Evolutionary conservation across 192 early-diverging fungal genomes (phyloP), one percentile per base, ranked within the genome.

Genomic region (Linnemannia schmuckeri): DNA sequence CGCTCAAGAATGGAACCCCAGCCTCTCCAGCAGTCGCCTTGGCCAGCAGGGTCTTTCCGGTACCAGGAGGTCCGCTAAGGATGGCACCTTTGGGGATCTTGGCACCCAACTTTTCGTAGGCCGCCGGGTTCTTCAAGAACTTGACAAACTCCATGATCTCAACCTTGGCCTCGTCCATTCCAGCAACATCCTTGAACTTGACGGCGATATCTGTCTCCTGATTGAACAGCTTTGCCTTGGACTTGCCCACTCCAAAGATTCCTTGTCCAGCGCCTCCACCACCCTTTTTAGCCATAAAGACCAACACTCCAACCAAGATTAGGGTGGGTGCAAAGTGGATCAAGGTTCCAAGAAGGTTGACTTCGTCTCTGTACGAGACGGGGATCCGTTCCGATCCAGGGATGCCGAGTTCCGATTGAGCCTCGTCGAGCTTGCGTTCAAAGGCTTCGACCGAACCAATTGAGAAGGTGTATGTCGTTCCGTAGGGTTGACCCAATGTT

Each of bases 91-190:
- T 98, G 71, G 99, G 99, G 88, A 99, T 99, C 90, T 99, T 98
- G 68, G 99, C 99, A 33, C 99, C 99, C 17, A 99, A 88, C 49
- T 92, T 91, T 88, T 99, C 98, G 90, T 97, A 99, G 35, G 91
- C 88, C 55, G 90, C 93, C 41, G 98, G 98, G 85, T 98, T 94
- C 89, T 99, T 99, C 75, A 99, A 89, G 90, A 99, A 99, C 90
- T 99, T 98, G 75, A 99, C 99, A 96, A 99, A 99, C 92, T 99
- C 99, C 99, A 99, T 99, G 72, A 99, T 99, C 90, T 99, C 99
- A 82, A 97, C 95, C 92, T 99, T 99, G 55, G 98, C 99, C 85
- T 99, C 99, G 91, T 99, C 98, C 89, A 97, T 97, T 13, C 99
- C 99, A 17, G 99, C 99, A 1, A 99, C 98, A 88, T 99, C 98